phyloP scores from a whole-genome alignment of 768 basidiomycete genomes.

The Leccinum ochraceum region DNA sequence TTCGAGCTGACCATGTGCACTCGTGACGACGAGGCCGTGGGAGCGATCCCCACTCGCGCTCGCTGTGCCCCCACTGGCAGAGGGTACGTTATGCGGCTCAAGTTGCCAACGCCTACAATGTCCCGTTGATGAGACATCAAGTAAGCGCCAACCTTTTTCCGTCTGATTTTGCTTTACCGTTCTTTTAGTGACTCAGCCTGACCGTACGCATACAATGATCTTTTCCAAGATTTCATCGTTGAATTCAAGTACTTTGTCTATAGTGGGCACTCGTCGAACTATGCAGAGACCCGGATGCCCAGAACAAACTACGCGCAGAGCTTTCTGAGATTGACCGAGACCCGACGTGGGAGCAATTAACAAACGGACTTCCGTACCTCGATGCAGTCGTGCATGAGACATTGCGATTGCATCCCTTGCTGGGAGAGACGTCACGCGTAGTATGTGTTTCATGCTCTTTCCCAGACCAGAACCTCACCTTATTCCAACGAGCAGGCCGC shows the following conservation, averaged over 20 bases:
- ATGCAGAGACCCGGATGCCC: constrained; percentile 42
- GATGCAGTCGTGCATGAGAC: constrained; percentile 51
- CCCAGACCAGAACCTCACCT: background rate
- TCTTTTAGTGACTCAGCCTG: constrained; percentile 22
- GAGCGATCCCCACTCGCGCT: constrained; percentile 62
- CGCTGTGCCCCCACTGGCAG: constrained; percentile 47
- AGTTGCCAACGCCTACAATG: constrained; percentile 58
- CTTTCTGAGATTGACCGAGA: constrained; percentile 44
- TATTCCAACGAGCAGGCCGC: constrained; percentile 37
- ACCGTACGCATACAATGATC: constrained; percentile 14
- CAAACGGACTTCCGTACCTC: constrained; percentile 51
- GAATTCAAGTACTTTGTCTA: background rate
- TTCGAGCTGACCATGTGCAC: constrained; percentile 56
- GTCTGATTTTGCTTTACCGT: background rate
- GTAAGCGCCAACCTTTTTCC: constrained; percentile 18
- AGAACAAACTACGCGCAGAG: constrained; percentile 51
- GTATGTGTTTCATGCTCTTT: constrained; percentile 1
- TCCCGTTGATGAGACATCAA: constrained; percentile 32
- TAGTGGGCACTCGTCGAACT: constrained; percentile 60
- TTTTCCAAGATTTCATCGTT: background rate
- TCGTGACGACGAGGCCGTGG: constrained; percentile 73
- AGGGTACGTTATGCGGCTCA: constrained; percentile 67
- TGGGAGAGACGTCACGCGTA: constrained; percentile 24
- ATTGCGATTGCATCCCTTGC: constrained; percentile 44
- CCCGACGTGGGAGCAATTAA: constrained; percentile 56